Base-by-base conservation (phyloP, 352 stramenopile species). In the Pythium brassicae region DNA sequence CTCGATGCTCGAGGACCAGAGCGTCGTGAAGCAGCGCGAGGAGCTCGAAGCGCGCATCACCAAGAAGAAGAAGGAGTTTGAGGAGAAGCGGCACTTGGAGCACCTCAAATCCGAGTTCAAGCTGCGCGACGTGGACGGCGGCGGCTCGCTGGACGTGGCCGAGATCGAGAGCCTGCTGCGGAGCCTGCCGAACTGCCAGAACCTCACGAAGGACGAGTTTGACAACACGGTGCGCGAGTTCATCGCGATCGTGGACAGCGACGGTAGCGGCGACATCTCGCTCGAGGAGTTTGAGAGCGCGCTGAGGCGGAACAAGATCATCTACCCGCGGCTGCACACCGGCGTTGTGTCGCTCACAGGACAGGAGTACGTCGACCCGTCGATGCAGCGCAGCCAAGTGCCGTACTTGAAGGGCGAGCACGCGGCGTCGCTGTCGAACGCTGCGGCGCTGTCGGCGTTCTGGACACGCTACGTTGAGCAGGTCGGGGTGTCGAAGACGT, bases 261-360 rank as follows among this genome's bases (percentile, higher is more conserved):
- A 95, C 40, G 65, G 75, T 39, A 94, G 84, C 47, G 84, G 84
- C 20, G 86, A 95, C 54, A 81, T 95, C 23, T 93, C 84, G 6
- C 55, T 93, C 26, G 82, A 94, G 23, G 86, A 95, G 49, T 95
- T 95, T 60, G 75, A 90, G 55, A 75, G 52, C 19, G 77, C 83
- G 2, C 59, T 95, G 29, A 83, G 71, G 37, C 66, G 78, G 22
- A 71, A 91, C 57, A 90, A 85, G 57, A 76, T 84, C 22, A 39
- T 87, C 11, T 95, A 94, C 48, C 57, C 75, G 26, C 71, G 77
- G 1, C 57, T 92, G 1, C 86, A 95, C 53, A 64, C 64, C 10
- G 66, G 71, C 5, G 70, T 87, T 4, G 72, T 92, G 25, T 55
- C 69, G 6, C 75, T 95, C 29, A 95, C 81, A 47, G 86, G 80